These are phyloP conservation scores for Hydrangea macrophylla DNA, from an alignment of 148 eudicot species.

Conservation along the genomic window DNA sequence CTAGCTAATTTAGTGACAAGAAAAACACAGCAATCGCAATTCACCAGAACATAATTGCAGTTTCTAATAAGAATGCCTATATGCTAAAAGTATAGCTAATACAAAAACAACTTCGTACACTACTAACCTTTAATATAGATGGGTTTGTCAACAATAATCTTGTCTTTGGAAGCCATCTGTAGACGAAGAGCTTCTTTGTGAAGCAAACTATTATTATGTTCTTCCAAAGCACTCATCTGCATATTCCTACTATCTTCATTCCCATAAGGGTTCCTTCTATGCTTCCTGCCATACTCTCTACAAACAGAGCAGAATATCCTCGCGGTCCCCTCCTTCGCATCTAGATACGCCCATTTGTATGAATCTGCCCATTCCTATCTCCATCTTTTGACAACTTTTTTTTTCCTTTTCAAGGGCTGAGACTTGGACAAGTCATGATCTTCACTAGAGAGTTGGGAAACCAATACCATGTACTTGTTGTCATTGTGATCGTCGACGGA, in stretches of 20 bases:
- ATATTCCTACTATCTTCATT: constrained; percentile 99
- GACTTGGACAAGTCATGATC: constrained; percentile 70
- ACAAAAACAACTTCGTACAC: too few species aligned
- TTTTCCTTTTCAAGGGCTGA: constrained; percentile 82
- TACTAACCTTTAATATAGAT: constrained; percentile 84
- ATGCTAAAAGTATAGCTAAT: too few species aligned
- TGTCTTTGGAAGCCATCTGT: constrained; percentile 95
- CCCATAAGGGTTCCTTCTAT: constrained; percentile 94
- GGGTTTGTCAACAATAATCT: constrained; percentile 78
- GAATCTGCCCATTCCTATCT: constrained; percentile 99
- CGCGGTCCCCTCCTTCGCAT: constrained; percentile 85
- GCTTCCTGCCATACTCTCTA: constrained; percentile 95
- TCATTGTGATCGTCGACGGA: constrained; percentile 76
- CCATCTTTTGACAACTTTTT: constrained; percentile 98
- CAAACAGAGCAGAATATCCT: constrained; percentile 96
- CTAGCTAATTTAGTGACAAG: too few species aligned
- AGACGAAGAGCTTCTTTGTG: constrained; percentile 97
- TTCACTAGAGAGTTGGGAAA: constrained; percentile 54
- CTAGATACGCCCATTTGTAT: constrained; percentile 98
- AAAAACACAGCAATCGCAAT: too few species aligned
- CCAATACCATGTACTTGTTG: constrained; percentile 64
- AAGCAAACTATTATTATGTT: constrained; percentile 92
- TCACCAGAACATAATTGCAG: constrained; percentile 13
- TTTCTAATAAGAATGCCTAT: too few species aligned
- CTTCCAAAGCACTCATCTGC: constrained; percentile 99